Evolutionary conservation across 2,329 filamentous ascomycete genomes (phyloP).

Genomic region (Paecilomyces formosus): DNA sequence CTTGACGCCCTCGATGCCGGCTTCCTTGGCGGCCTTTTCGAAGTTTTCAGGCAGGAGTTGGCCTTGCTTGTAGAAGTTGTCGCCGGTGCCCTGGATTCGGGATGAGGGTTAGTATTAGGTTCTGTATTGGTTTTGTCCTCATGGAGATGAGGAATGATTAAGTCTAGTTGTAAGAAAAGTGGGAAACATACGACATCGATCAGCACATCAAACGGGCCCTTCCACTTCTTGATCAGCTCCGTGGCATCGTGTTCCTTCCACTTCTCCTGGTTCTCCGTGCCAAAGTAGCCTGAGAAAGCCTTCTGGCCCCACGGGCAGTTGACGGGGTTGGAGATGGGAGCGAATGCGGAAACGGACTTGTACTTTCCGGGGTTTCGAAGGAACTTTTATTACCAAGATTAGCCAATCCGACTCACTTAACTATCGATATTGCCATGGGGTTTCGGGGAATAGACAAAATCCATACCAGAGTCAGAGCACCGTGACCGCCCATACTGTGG

Average conservation of each 20-base stretch:
- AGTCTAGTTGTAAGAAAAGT: background rate
- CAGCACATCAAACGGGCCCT: conserved; percentile 64
- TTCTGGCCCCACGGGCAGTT: conserved; percentile 92
- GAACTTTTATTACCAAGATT: conserved; percentile 44
- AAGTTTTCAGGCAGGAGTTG: conserved; percentile 95
- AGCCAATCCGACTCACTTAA: background rate
- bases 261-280: conserved; percentile 58
- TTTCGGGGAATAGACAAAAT: background rate
- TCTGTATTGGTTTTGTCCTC: background rate
- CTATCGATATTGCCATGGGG: too few relatives aligned
- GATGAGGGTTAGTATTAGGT: background rate
- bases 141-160: background rate
- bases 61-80: conserved; percentile 93
- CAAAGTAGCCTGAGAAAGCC: conserved; percentile 87
- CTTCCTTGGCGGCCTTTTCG: conserved; percentile 66
- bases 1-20: conserved; percentile 63
- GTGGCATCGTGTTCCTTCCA: conserved; percentile 92
- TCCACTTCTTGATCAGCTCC: conserved; percentile 73
- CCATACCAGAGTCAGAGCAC: conserved; percentile 69
- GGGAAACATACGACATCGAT: conserved; percentile 69
- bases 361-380: conserved; percentile 87
- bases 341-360: conserved; percentile 81
- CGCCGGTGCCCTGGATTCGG: conserved; percentile 64
- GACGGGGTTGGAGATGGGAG: conserved; percentile 79
- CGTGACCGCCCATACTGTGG: conserved; percentile 96